Conservation (phyloP, 129 eudicot genomes). For the Saposhnikovia divaricata region DNA sequence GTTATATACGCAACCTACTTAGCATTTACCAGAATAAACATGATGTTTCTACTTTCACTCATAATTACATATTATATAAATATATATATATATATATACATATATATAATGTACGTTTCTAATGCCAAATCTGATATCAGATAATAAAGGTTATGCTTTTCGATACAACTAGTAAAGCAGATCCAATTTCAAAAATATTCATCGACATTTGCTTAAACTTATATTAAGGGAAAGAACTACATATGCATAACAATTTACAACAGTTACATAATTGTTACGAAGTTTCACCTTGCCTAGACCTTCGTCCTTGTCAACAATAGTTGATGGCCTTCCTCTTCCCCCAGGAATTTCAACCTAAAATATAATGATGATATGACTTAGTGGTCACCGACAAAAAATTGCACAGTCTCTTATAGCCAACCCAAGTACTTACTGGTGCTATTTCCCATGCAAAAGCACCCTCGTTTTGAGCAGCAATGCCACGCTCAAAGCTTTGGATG, state of each 20-base stretch:
- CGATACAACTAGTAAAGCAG: background rate
- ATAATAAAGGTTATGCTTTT: background rate
- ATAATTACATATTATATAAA: background rate
- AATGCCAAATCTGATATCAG: background rate
- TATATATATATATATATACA: no score
- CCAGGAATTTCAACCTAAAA: constrained; percentile 95
- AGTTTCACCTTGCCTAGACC: constrained; percentile 76
- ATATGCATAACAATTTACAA: background rate
- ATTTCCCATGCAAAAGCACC: constrained; percentile 96
- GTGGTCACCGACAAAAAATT: constrained; percentile 7
- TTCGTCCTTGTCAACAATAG: constrained; percentile 90
- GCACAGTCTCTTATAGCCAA: constrained; percentile 12
- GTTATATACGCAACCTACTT: background rate
- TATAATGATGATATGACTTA: constrained; percentile 14
- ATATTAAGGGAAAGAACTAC: background rate
- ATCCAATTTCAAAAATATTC: background rate
- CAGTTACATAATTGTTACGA: background rate
- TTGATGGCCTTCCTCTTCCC: constrained; percentile 94
- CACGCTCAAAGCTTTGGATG: constrained; percentile 92
- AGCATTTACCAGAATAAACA: background rate
- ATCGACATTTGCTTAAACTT: background rate
- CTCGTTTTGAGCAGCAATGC: constrained; percentile 77
- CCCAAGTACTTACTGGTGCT: constrained; percentile 56
- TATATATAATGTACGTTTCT: background rate
- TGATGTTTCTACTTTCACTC: background rate